Base-by-base conservation (phyloP, 306 rosid species). In the Erythrophleum fordii region DNA sequence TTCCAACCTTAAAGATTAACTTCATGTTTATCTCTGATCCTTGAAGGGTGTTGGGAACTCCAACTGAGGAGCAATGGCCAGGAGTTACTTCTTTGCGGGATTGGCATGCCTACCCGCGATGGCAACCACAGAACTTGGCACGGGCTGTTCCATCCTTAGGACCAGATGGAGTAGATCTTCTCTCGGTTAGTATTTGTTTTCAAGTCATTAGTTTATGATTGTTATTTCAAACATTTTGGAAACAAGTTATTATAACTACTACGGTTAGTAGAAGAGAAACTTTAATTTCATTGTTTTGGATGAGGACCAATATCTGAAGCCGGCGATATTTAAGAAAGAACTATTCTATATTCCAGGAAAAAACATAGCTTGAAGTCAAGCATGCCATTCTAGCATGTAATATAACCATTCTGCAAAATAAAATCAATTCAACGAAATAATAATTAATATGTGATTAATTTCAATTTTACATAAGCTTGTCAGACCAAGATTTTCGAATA, bases 101-200 rank as follows among this genome's bases (percentile, higher is more conserved):
- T 14, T 48, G 53, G 53, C 53, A 48, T 48, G n/a, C 1, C 53
- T 48, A 48, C 53, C 53, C 53, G 0, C 5, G 0, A 1, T 48
- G n/a, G n/a, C 1, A 4, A 16, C 53, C 53, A 48, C 53, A 0
- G 53, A 48, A 14, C 4, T 48, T 48, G 53, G n/a, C n/a, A 3
- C 6, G 0, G n/a, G n/a, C 1, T 48, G 53, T 16, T 3, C 53
- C 53, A 48, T 0, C 6, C 6, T 48, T 48, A n/a, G 53, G 8
- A 14, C n/a, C 53, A 3, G 53, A 48, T 0, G 53, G 53, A 48
- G 53, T 48, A 14, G 7, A 48, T 14, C 53, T 48, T 48, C 53
- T 48, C 53, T 48, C n/a, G 6, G 53, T 48, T 48, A 16, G 83
- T 76, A 23, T 48, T 62, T 75, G 37, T 39, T 39, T 41, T 45